Conservation (phyloP, 2,329 filamentous ascomycete genomes). For the Penicillium sumatraense region DNA sequence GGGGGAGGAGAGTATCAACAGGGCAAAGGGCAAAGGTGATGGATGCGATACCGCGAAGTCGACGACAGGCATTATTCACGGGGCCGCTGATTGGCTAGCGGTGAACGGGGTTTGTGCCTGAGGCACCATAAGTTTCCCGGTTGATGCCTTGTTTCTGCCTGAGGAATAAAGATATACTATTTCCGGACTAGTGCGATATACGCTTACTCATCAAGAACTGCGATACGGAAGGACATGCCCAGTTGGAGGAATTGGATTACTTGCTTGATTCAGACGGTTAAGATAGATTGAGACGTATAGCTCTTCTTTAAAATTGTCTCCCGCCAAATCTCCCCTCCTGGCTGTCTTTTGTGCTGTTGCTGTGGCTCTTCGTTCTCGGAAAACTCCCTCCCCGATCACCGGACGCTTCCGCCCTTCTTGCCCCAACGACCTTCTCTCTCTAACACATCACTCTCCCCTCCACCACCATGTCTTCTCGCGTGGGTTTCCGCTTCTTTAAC, state of each 20-base stretch:
- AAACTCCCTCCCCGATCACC: constrained; percentile 28
- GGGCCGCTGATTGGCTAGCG: constrained; percentile 27
- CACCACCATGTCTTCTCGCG: constrained; percentile 56
- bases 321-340: too few species aligned
- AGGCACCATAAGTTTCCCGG: too few species aligned
- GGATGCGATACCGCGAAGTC: neutral
- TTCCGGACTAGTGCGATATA: neutral
- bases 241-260: neutral
- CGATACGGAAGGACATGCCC: neutral
- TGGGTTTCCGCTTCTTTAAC: constrained; percentile 63
- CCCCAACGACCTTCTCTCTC: constrained; percentile 19
- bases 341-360: neutral
- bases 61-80: constrained; percentile 25
- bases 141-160: neutral
- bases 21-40: too few species aligned
- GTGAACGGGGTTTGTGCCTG: constrained; percentile 9
- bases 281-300: too few species aligned
- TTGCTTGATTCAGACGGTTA: neutral
- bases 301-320: too few species aligned
- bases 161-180: neutral
- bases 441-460: constrained; percentile 19
- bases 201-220: neutral
- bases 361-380: constrained; percentile 11
- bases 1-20: constrained; percentile 12
- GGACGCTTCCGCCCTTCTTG: constrained; percentile 25